Percentiles rank a stretch among this genome's conserved stretches.
These are phyloP conservation scores for Toxoplasma gondii DNA, from an alignment of 169 alveolate genomes.

Conservation along the genomic window DNA sequence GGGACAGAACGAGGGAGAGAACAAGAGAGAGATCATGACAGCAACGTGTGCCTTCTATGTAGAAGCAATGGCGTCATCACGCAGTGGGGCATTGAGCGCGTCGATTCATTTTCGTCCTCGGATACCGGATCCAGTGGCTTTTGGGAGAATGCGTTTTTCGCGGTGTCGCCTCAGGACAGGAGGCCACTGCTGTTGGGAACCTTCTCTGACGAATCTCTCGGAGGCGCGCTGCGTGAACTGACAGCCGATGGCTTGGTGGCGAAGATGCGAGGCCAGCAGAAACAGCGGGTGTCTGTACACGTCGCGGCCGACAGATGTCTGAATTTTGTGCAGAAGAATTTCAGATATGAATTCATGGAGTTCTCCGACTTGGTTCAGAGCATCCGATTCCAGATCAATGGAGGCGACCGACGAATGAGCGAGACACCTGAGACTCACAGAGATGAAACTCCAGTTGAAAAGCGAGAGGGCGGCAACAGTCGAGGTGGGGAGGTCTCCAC, in stretches of 20 bases:
- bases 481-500: background rate
- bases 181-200: conserved; percentile 18
- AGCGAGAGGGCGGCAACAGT: background rate
- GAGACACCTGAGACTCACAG: too few species aligned
- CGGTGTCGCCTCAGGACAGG: background rate
- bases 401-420: background rate
- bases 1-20: too few species aligned
- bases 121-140: background rate
- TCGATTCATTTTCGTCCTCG: background rate
- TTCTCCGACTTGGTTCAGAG: background rate
- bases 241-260: background rate
- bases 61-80: background rate
- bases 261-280: conserved; percentile 15
- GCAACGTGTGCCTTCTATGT: background rate
- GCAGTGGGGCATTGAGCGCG: background rate
- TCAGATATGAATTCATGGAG: background rate
- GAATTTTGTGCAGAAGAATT: background rate
- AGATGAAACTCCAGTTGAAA: too few species aligned
- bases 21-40: too few species aligned
- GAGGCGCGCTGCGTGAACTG: conserved; percentile 8
- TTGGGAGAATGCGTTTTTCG: background rate
- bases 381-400: background rate
- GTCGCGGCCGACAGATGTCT: background rate
- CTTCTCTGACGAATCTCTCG: background rate
- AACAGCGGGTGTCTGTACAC: conserved; percentile 32